A percentile compares a stretch with the other conserved stretches of the same genome.
phyloP scores from a whole-genome alignment of 1,139 yeast genomes.

The Scheffersomyces parashehatae region DNA sequence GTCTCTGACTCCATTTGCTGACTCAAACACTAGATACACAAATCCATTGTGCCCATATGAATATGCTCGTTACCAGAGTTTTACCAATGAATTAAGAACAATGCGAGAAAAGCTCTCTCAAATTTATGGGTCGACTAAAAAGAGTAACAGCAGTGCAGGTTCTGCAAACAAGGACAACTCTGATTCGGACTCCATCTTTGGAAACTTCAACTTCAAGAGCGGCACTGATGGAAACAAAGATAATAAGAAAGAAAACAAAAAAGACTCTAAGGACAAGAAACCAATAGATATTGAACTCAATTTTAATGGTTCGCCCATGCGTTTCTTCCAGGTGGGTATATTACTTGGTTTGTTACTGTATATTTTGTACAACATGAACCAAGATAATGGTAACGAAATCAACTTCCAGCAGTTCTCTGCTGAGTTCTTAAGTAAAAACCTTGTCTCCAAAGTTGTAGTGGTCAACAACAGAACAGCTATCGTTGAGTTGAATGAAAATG shows the following conservation, averaged over 20 bases:
- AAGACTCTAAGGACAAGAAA: conserved; percentile 8
- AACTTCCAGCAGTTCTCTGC: conserved; percentile 48
- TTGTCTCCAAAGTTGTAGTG: conserved; percentile 38
- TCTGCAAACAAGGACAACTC: conserved; percentile 2
- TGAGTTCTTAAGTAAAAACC: conserved; percentile 39
- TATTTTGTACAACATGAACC: conserved; percentile 16
- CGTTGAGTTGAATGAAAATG: conserved; percentile 42
- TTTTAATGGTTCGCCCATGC: conserved; percentile 22
- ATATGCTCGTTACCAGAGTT: conserved; percentile 17
- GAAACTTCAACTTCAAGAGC: conserved; percentile 10
- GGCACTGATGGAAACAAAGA: conserved; percentile 4
- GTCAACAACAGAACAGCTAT: conserved; percentile 41
- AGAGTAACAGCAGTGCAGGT: background rate
- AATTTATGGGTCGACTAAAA: conserved; percentile 1
- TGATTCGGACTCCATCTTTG: conserved; percentile 2
- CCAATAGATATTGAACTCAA: conserved; percentile 26
- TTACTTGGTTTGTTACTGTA: conserved; percentile 27
- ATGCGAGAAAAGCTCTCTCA: conserved; percentile 8
- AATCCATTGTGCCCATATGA: conserved; percentile 35
- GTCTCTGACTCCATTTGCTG: conserved; percentile 30
- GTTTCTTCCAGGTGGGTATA: conserved; percentile 33
- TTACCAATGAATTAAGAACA: conserved; percentile 10
- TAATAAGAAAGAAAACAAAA: conserved; percentile 9
- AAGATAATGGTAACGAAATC: conserved; percentile 29
- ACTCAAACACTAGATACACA: conserved; percentile 22